phyloP scores from a whole-genome alignment of 305 asterid genomes.

The Solanum chacoense region DNA sequence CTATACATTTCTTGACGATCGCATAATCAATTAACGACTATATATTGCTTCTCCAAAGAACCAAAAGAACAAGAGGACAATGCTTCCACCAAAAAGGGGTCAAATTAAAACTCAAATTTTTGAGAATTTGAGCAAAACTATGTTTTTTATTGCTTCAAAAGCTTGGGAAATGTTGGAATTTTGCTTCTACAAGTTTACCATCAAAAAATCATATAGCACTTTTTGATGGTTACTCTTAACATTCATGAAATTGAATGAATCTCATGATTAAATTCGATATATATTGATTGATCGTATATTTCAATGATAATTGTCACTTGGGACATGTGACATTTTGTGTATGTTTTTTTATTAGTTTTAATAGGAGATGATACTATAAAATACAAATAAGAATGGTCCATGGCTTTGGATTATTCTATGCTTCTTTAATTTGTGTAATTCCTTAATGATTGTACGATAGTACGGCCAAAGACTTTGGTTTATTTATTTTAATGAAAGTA shows the following conservation, averaged over 20 bases:
- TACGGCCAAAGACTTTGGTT: background rate
- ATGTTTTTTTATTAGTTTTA: background rate
- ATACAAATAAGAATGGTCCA: background rate
- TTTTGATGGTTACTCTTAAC: background rate
- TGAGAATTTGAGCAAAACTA: background rate
- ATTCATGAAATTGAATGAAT: background rate
- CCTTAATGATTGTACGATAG: background rate
- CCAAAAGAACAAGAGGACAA: background rate
- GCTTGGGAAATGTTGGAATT: background rate
- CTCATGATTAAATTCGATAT: background rate
- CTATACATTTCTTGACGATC: background rate
- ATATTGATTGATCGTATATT: background rate
- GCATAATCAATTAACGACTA: background rate
- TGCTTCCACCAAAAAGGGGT: slow-evolving; percentile 9
- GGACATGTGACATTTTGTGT: background rate
- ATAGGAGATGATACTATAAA: background rate
- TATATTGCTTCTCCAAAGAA: background rate
- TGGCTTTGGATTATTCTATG: background rate
- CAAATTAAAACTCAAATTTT: slow-evolving; percentile 2
- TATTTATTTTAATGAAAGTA: background rate
- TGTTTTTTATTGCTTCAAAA: background rate
- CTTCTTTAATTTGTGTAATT: background rate
- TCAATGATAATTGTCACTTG: background rate
- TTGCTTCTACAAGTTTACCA: background rate
- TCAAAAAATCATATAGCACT: background rate